A percentile compares a stretch with the other conserved stretches of the same genome.
phyloP scores from a whole-genome alignment of 345 rosid genomes.

The Brassica carinata region DNA sequence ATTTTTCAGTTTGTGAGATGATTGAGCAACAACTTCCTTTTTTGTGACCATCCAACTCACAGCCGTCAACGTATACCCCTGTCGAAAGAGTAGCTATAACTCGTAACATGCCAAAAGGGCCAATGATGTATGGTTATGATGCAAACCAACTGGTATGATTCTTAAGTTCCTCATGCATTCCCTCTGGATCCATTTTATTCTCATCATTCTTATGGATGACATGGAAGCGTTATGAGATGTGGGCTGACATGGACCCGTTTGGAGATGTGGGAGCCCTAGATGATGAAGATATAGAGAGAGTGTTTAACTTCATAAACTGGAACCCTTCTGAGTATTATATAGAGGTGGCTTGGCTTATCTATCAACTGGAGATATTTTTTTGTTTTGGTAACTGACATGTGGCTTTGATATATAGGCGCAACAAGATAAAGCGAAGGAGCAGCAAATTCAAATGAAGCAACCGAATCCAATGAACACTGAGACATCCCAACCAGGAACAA shows the following conservation, averaged over 20 bases:
- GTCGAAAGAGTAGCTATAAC: conserved; percentile 78
- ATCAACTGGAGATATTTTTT: neutral
- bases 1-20: conserved; percentile 21
- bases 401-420: conserved; percentile 56
- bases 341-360: neutral
- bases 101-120: conserved; percentile 73
- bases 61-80: conserved; percentile 91
- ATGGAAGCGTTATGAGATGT: conserved; percentile 40
- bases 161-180: conserved; percentile 20
- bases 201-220: conserved; percentile 14
- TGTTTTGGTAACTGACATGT: conserved; percentile 24
- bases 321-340: conserved; percentile 63
- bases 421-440: conserved; percentile 80
- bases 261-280: conserved; percentile 91
- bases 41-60: conserved; percentile 79
- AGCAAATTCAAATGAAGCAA: conserved; percentile 32
- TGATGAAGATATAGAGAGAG: conserved; percentile 87
- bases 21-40: conserved; percentile 28
- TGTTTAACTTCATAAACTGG: conserved; percentile 66
- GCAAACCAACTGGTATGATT: conserved; percentile 83
- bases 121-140: conserved; percentile 88
- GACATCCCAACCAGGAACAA: conserved; percentile 72
- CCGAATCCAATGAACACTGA: conserved; percentile 71
- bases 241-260: conserved; percentile 75
- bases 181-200: conserved; percentile 1